These are phyloP conservation scores for Xylaria palmicola DNA, from an alignment of 495 filamentous ascomycete species.

Conservation along the genomic window DNA sequence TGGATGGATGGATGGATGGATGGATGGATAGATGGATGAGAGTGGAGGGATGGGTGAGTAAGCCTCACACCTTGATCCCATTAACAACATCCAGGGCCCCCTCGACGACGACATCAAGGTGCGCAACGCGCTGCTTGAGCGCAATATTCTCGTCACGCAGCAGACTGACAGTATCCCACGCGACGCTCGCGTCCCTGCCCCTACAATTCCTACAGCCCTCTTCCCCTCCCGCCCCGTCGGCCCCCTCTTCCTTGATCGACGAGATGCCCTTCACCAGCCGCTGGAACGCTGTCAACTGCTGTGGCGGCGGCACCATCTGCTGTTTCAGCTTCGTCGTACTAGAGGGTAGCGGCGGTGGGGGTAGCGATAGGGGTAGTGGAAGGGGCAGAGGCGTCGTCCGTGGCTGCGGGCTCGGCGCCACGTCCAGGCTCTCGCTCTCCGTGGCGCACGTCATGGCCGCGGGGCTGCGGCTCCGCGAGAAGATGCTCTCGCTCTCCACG, in stretches of 20 bases:
- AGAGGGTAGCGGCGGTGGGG: too few species aligned
- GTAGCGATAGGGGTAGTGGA: too few species aligned
- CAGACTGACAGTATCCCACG: slow-evolving; percentile 68
- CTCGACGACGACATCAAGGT: slow-evolving; percentile 68
- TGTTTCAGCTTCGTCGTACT: slow-evolving; percentile 17
- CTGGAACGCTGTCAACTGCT: slow-evolving; percentile 48
- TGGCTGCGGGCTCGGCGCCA: too few species aligned
- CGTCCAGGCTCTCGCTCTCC: slow-evolving; percentile 25
- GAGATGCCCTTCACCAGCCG: slow-evolving; percentile 51
- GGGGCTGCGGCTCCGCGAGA: slow-evolving; percentile 58
- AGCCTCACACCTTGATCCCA: slow-evolving; percentile 35
- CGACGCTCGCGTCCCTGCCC: slow-evolving; percentile 61
- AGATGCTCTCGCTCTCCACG: slow-evolving; percentile 54
- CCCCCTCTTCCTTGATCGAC: slow-evolving; percentile 23
- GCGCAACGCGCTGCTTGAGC: slow-evolving; percentile 64
- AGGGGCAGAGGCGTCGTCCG: too few species aligned
- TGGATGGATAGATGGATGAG: neutral
- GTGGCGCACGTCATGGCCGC: slow-evolving; percentile 41
- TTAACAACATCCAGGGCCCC: slow-evolving; percentile 67
- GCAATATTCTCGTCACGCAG: slow-evolving; percentile 71
- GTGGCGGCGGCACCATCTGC: too few species aligned
- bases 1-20: neutral
- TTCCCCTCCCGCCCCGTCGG: neutral
- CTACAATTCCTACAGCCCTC: slow-evolving; percentile 59
- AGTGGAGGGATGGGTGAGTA: neutral